Base-by-base conservation (phyloP, 2,329 filamentous ascomycete species). In the Sarocladium brachiariae region DNA sequence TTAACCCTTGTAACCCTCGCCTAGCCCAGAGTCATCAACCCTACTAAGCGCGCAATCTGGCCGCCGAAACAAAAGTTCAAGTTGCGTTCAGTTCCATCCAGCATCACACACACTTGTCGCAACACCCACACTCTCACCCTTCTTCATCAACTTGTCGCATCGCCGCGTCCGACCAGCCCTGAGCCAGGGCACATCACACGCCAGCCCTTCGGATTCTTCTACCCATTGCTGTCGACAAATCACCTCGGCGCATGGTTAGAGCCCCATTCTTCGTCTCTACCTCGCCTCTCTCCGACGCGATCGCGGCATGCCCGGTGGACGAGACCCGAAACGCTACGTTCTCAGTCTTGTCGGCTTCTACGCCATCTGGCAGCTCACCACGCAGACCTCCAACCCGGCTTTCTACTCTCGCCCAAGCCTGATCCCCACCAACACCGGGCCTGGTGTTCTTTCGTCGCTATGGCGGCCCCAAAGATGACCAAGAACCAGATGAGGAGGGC, bases 401-500 rank as follows among this genome's bases (percentile, higher is more conserved):
- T 4, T 14, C 9, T 31, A 31, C 16, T 33, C 43, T 13, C 24
- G 43, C 7, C 21, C 39, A 18, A 41, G 52, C 56, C 51, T 56
- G 58, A 33, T 61, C 53, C 55, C 56, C 50, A 61, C 57, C 8
- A 33, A 18, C 43, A 47, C 43, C 43, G 43, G 43, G 13, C 33
- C n/a, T 25, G 43, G 43, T 47, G 43, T 21, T n/a, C 16, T 8
- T n/a, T 33, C 27, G 43, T 47, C 67, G 41, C 39, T 63, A 85
- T 84, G 81, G 80, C 79, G 61, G 67, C 74, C 57, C 69, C 76
- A 58, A 95, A 92, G 74, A 83, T 86, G 74, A 90, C 86, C 66
- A 97, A 96, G 76, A 96, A 96, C 70, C 89, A 95, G 71, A 85
- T 91, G 75, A 82, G 90, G 67, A 84, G 92, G 67, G 87, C 89